Evolutionary conservation across 331 rosid genomes (phyloP).

Genomic region (Rhamnella rubrinervis): DNA sequence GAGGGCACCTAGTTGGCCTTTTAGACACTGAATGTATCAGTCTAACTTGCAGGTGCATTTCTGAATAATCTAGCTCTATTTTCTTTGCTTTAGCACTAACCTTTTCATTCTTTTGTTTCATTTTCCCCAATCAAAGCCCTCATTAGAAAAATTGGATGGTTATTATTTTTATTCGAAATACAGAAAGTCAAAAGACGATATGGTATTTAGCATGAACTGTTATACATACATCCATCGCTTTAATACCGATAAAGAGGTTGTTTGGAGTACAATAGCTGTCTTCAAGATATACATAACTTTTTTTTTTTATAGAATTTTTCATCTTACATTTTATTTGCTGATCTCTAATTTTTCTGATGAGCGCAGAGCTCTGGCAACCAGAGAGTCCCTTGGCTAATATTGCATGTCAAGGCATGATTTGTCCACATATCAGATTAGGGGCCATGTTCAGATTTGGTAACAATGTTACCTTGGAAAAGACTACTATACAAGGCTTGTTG

Average conservation of each 20-base stretch:
- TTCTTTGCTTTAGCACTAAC: background rate
- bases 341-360: conserved; percentile 19
- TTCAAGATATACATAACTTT: background rate
- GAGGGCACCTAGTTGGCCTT: conserved; percentile 71
- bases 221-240: background rate
- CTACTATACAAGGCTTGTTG: background rate
- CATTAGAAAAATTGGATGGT: background rate
- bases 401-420: conserved; percentile 15
- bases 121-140: background rate
- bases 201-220: no score
- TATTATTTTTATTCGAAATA: no score
- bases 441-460: conserved; percentile 2
- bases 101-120: background rate
- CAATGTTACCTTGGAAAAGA: background rate
- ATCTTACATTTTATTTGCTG: conserved; percentile 11
- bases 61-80: background rate
- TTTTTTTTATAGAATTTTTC: background rate
- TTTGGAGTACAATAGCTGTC: background rate
- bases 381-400: conserved; percentile 51
- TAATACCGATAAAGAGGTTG: background rate
- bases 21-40: conserved; percentile 69
- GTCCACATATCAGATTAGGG: conserved; percentile 5
- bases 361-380: conserved; percentile 79
- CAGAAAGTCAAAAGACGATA: no score
- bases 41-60: conserved; percentile 75